phyloP scores from a whole-genome alignment of 192 early-diverging fungal genomes.

The Rhizoclosmatium sp. region DNA sequence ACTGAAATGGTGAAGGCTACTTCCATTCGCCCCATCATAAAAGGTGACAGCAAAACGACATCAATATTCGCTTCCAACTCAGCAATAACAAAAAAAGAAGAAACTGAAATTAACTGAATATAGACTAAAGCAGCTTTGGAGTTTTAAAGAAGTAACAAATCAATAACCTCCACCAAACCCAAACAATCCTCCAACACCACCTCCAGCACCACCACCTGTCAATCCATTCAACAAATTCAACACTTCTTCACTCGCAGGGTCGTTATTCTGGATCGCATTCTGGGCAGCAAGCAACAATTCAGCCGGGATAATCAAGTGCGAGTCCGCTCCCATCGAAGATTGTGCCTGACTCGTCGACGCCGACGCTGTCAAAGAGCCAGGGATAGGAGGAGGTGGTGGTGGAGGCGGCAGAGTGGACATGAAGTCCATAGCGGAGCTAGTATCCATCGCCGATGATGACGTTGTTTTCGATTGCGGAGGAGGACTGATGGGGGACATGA shows the following conservation, averaged over 20 bases:
- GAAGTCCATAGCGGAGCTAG: background rate
- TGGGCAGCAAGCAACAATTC: conserved; percentile 34
- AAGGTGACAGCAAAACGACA: no score
- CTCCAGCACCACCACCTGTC: background rate
- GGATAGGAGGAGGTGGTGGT: conserved; percentile 1
- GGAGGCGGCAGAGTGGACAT: background rate
- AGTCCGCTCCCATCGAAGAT: background rate
- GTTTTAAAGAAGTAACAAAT: no score
- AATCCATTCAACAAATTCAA: conserved; percentile 27
- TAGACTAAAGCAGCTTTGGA: no score
- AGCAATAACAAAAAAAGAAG: no score
- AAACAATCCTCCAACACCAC: background rate
- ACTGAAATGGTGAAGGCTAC: no score
- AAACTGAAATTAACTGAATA: no score
- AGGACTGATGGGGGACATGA: background rate
- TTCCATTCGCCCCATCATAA: no score
- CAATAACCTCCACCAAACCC: background rate
- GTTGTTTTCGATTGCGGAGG: background rate
- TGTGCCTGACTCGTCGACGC: background rate
- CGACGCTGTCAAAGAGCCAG: background rate
- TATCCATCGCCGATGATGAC: background rate
- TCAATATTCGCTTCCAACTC: no score
- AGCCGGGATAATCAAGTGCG: conserved; percentile 18
- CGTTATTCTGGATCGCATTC: conserved; percentile 31
- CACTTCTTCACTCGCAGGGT: conserved; percentile 22